Evolutionary conservation across 306 rosid species (phyloP).

Genomic region (Medicago arabica): DNA sequence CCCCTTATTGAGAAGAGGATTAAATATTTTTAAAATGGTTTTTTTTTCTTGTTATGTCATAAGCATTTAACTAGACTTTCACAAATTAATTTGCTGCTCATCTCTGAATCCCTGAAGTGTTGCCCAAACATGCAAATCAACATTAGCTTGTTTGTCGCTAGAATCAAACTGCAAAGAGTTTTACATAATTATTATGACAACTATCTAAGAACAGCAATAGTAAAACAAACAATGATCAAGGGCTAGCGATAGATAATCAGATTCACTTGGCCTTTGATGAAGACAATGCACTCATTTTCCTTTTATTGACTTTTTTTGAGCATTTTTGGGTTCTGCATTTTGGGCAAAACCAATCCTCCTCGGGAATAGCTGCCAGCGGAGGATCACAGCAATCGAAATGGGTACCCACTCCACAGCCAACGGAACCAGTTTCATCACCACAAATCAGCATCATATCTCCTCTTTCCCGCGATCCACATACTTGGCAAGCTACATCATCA

Average conservation of each 20-base stretch:
- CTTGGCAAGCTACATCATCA: constrained; percentile 61
- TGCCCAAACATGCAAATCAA: constrained; percentile 1
- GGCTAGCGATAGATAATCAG: background rate
- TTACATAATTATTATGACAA: constrained; percentile 1
- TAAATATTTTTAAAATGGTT: background rate
- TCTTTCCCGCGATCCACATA: constrained; percentile 73
- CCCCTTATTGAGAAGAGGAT: background rate
- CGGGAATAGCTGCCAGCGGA: constrained; percentile 70
- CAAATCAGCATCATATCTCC: constrained; percentile 91
- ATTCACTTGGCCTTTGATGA: constrained; percentile 43
- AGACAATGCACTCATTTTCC: constrained; percentile 52
- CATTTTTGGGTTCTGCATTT: constrained; percentile 55
- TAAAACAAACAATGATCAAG: background rate
- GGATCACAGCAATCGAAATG: constrained; percentile 93
- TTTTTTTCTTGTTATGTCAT: background rate
- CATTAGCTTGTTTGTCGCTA: background rate
- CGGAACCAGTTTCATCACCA: constrained; percentile 77
- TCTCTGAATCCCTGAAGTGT: background rate
- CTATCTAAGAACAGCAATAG: background rate
- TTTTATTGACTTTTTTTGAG: constrained; percentile 50
- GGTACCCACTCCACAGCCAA: constrained; percentile 81
- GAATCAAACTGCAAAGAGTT: background rate
- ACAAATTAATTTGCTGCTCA: background rate
- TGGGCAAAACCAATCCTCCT: constrained; percentile 88
- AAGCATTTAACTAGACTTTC: background rate